Conservation (phyloP, 768 basidiomycete genomes). For the Podaxis sp. region DNA sequence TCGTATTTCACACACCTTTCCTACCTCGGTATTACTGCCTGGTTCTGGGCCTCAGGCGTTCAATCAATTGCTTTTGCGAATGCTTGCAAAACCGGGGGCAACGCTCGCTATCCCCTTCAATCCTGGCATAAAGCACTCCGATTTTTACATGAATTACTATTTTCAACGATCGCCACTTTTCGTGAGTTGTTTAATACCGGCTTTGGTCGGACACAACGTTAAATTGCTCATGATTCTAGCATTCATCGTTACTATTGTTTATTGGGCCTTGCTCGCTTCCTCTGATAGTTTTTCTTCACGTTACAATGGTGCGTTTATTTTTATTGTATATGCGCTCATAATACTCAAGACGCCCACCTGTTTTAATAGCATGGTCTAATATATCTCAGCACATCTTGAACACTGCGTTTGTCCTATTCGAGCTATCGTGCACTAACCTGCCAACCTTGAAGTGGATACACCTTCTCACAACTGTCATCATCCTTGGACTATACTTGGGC, state of each 20-base stretch:
- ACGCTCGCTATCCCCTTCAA: slow-evolving; percentile 13
- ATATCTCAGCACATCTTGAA: slow-evolving; percentile 63
- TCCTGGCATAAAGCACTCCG: slow-evolving; percentile 12
- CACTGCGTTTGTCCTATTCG: slow-evolving; percentile 48
- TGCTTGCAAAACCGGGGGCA: neutral
- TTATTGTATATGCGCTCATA: neutral
- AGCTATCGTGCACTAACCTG: slow-evolving; percentile 50
- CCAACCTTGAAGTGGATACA: slow-evolving; percentile 50
- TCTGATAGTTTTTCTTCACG: slow-evolving; percentile 1
- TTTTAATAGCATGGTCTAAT: slow-evolving; percentile 48
- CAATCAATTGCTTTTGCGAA: slow-evolving; percentile 10
- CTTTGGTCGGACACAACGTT: neutral
- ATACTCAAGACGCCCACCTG: neutral
- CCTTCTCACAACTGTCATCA: slow-evolving; percentile 39
- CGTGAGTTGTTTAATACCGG: slow-evolving; percentile 7
- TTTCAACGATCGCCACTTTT: slow-evolving; percentile 14
- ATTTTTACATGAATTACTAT: slow-evolving; percentile 14
- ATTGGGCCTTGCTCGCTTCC: slow-evolving; percentile 13
- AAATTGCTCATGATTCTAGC: neutral
- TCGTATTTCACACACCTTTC: slow-evolving; percentile 15
- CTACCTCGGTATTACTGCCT: slow-evolving; percentile 11
- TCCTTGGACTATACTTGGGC: slow-evolving; percentile 55
- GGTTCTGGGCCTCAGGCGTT: slow-evolving; percentile 14
- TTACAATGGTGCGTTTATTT: neutral
- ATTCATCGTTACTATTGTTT: slow-evolving; percentile 11